These are phyloP conservation scores for Cadophora luteo-olivacea DNA, from an alignment of 2,329 filamentous ascomycete species.

Conservation along the genomic window DNA sequence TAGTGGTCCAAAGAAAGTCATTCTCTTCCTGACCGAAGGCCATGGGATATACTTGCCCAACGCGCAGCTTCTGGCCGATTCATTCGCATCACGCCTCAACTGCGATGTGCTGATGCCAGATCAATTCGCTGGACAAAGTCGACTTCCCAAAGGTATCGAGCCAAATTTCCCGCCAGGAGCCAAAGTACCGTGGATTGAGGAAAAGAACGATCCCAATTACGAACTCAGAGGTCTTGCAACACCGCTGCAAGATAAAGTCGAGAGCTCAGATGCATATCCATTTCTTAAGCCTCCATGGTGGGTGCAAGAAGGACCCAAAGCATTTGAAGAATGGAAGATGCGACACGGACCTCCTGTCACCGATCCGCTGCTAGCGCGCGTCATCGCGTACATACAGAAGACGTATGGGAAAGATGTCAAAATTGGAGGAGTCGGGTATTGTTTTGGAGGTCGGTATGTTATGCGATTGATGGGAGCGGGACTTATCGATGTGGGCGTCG, in stretches of 20 bases:
- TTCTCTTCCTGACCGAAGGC: slow-evolving; percentile 27
- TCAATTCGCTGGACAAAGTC: slow-evolving; percentile 26
- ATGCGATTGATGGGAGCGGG: slow-evolving; percentile 66
- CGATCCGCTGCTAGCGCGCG: slow-evolving; percentile 18
- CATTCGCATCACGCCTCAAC: slow-evolving; percentile 27
- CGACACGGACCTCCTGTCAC: slow-evolving; percentile 23
- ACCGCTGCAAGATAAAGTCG: slow-evolving; percentile 2
- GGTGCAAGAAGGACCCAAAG: neutral
- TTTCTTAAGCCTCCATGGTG: slow-evolving; percentile 15
- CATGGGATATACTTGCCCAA: slow-evolving; percentile 30
- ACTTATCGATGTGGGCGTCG: slow-evolving; percentile 69
- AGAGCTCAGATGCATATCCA: slow-evolving; percentile 21
- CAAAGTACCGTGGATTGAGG: slow-evolving; percentile 12
- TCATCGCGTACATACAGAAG: slow-evolving; percentile 18
- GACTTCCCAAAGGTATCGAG: slow-evolving; percentile 1
- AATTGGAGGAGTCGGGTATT: slow-evolving; percentile 71
- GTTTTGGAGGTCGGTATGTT: slow-evolving; percentile 74
- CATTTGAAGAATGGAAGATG: slow-evolving; percentile 24
- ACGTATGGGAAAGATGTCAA: slow-evolving; percentile 23
- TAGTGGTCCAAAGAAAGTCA: neutral
- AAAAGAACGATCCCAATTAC: slow-evolving; percentile 14
- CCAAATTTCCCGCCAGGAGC: slow-evolving; percentile 12
- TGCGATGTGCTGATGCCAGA: slow-evolving; percentile 31
- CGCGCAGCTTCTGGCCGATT: slow-evolving; percentile 32
- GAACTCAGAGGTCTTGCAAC: neutral